Conservation (phyloP, 2,329 filamentous ascomycete species). For the Neofusicoccum kwambonambiense region DNA sequence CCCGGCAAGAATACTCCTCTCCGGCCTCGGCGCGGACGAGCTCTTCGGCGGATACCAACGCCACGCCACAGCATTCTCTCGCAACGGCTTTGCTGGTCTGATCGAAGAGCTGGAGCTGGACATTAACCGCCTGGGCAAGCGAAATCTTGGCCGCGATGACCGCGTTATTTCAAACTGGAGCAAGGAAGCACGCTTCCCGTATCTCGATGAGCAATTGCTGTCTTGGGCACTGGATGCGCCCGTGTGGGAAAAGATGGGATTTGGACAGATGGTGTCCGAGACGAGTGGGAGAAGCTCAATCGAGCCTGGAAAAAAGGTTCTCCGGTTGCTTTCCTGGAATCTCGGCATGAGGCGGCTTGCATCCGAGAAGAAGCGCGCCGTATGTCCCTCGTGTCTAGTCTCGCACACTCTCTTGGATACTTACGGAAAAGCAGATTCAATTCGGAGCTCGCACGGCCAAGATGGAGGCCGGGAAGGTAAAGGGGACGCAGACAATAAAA, state of each 20-base stretch:
- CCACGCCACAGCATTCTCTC: constrained; percentile 73
- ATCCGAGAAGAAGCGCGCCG: constrained; percentile 88
- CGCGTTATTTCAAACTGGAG: constrained; percentile 87
- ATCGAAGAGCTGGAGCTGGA: constrained; percentile 83
- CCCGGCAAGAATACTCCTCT: constrained; percentile 78
- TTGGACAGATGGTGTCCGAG: constrained; percentile 51
- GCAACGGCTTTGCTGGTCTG: constrained; percentile 68
- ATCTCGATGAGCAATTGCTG: constrained; percentile 83
- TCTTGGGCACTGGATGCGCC: constrained; percentile 72
- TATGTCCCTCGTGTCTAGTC: constrained; percentile 45
- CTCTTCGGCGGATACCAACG: constrained; percentile 91
- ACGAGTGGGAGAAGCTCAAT: constrained; percentile 19
- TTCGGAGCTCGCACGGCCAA: constrained; percentile 46
- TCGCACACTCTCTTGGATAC: not conserved
- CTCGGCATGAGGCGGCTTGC: constrained; percentile 72
- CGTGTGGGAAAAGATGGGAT: constrained; percentile 86
- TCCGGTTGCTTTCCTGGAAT: constrained; percentile 73
- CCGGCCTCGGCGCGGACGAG: constrained; percentile 92
- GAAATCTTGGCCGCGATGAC: constrained; percentile 95
- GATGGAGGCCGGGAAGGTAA: constrained; percentile 50
- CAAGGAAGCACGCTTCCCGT: constrained; percentile 86
- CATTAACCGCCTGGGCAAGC: constrained; percentile 78
- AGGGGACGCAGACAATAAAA: constrained; percentile 46
- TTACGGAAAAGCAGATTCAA: constrained; percentile 38
- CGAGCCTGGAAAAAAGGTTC: constrained; percentile 76